Evolutionary conservation across 1,284 basidiomycete genomes (phyloP), one percentile per base, ranked within the genome.

Genomic region (Xerocomus nothofagi): DNA sequence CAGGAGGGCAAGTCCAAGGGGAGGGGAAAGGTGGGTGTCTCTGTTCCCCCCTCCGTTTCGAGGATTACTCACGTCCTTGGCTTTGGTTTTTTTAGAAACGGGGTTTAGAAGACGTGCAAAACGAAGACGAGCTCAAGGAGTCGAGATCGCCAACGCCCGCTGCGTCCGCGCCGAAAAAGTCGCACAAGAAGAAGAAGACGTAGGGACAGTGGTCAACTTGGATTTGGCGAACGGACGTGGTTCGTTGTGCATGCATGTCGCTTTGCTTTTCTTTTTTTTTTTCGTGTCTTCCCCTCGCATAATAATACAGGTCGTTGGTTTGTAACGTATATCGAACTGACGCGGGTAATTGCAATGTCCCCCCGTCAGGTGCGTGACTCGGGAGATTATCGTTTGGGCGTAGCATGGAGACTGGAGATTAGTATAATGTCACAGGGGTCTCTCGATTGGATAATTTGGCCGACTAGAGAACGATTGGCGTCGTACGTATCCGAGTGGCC

Each of bases 1-100:
- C 86, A 88, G 59, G 88, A 88, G 63, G 74, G 77, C 0, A 84
- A 82, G 70, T 70, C 75, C 26, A 84, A 81, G 57, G 65, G 62
- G 12, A 82, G 82, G 68, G 81, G 82, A 49, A 86, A 88, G 77
- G 86, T 86, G 39, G 3, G 78, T 63, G 17, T 26, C 11, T 45
- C n/a, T 8, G 11, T 18, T 42, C 3, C 14, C 4, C 3, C 14
- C 4, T 31, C 30, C 7, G 15, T 34, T 36, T 11, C 26, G 33
- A 15, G 3, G 1, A 6, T 21, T 2, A 34, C 41, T 46, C 36
- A 44, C 41, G 51, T 21, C 17, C n/a, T 11, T 20, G 6, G 33
- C 39, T 44, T n/a, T 15, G 24, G 17, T 48, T 24, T 23, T 48
- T 24, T 23, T 57, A 86, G 84, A 86, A 86, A 68, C 80, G 84